A percentile compares a stretch with the other conserved stretches of the same genome.
Evolutionary conservation across 306 rosid species (phyloP).

Genomic region (Dicorynia guianensis): DNA sequence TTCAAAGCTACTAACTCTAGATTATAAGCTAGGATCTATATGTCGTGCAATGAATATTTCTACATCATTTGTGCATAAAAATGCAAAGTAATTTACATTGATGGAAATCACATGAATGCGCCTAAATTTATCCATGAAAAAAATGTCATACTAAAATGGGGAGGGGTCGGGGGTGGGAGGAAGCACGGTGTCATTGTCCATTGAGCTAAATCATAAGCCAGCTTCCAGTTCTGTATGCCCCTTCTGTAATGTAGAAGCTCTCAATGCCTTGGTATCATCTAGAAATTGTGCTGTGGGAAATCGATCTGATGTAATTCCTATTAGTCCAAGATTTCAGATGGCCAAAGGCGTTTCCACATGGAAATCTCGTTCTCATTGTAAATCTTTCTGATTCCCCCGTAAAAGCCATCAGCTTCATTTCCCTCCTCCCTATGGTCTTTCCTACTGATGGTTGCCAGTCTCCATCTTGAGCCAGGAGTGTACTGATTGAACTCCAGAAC

Average conservation of each 20-base stretch:
- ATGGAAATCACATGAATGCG: slow-evolving; percentile 44
- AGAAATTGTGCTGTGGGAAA: slow-evolving; percentile 28
- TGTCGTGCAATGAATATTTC: slow-evolving; percentile 51
- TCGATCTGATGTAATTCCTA: slow-evolving; percentile 21
- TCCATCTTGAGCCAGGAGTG: slow-evolving; percentile 82
- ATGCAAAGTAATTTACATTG: slow-evolving; percentile 56
- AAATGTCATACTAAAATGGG: slow-evolving; percentile 33
- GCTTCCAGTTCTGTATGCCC: slow-evolving; percentile 1
- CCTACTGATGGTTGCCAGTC: slow-evolving; percentile 62
- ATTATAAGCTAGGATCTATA: slow-evolving; percentile 46
- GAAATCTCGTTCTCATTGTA: slow-evolving; percentile 56
- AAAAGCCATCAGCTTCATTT: slow-evolving; percentile 85
- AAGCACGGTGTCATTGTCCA: slow-evolving; percentile 40
- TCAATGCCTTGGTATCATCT: slow-evolving; percentile 32
- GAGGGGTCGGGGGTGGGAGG: slow-evolving; percentile 31
- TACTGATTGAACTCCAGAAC: slow-evolving; percentile 96
- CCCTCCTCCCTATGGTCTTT: slow-evolving; percentile 87
- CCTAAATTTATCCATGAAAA: slow-evolving; percentile 44
- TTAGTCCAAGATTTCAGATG: slow-evolving; percentile 75
- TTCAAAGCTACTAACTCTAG: slow-evolving; percentile 31
- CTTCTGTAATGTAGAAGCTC: slow-evolving; percentile 33
- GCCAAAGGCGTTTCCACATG: slow-evolving; percentile 84
- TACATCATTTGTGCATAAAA: slow-evolving; percentile 45
- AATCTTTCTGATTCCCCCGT: slow-evolving; percentile 91
- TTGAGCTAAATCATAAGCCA: slow-evolving; percentile 49